Base-by-base conservation (phyloP, 2,329 filamentous ascomycete species). In the Calonectria multiphialidica region DNA sequence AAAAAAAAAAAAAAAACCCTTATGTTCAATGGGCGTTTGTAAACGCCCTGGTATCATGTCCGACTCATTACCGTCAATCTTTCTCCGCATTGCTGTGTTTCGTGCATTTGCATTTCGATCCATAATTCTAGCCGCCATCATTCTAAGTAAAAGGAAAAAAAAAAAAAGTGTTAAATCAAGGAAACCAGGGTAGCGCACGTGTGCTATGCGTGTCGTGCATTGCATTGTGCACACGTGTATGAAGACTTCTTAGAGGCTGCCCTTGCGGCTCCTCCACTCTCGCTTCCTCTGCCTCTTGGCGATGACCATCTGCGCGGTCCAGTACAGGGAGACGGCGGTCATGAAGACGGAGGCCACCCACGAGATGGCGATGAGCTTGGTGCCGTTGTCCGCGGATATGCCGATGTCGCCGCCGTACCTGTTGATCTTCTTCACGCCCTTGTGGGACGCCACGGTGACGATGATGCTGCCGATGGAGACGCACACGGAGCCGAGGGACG, bases 271-370 rank as follows among this genome's bases (percentile, higher is more conserved):
- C 71, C 71, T 75, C 74, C 78, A 78, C 68, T 76, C 66, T 16
- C 66, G 77, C 79, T 77, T 80, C 49, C 68, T 75, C 75, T 77
- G 77, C 9, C 80, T 76, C 61, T 79, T 79, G 71, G 79, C 74
- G 5, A 78, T 35, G 37, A 81, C 80, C 73, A 86, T 77, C 47
- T 83, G 79, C 13, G 70, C 78, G 1, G 79, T 25, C 88, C 88
- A 90, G 77, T 85, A 88, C 3, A 83, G 30, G 5, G 82, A 68
- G 0, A 83, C 78, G 1, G 81, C 72, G 4, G 83, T 77, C 84
- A 89, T 88, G 72, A 86, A 79, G 4, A 77, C 87, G 18, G 87
- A 84, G 1, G 87, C 82, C 5, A 86, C 83, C 88, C 88, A 90
- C 6, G 83, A 83, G 45, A 89, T 77, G 37, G 76, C 82, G 75